A percentile compares a stretch with the other conserved stretches of the same genome.
phyloP scores from a whole-genome alignment of 306 rosid genomes.

The Corylus avellana region DNA sequence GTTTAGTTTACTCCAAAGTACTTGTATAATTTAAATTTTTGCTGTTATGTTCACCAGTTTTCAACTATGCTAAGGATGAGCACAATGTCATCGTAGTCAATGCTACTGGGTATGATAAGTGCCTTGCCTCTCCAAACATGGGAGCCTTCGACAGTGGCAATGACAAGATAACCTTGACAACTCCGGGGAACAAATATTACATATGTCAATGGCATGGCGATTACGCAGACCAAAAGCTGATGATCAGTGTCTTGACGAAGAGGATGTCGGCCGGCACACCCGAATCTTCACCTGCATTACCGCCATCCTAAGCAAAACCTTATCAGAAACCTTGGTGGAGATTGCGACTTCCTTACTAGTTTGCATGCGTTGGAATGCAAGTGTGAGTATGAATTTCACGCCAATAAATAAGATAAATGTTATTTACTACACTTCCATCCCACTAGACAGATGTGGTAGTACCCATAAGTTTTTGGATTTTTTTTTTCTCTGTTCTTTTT shows the following conservation, averaged over 20 bases:
- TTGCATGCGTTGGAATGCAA: too few relatives aligned
- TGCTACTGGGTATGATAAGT: background rate
- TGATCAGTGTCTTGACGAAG: background rate
- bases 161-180: background rate
- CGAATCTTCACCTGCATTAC: background rate
- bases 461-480: too few relatives aligned
- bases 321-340: too few relatives aligned
- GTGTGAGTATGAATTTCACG: too few relatives aligned
- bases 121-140: background rate
- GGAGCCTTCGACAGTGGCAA: background rate
- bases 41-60: background rate
- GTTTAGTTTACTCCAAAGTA: background rate
- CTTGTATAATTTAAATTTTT: background rate
- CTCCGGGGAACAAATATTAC: background rate
- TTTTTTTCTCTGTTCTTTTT: too few relatives aligned
- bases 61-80: background rate
- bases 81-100: background rate
- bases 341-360: too few relatives aligned
- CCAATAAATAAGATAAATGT: too few relatives aligned
- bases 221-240: background rate
- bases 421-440: too few relatives aligned
- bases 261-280: background rate
- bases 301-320: too few relatives aligned
- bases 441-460: too few relatives aligned
- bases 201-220: background rate